Evolutionary conservation across 768 basidiomycete genomes (phyloP).

Genomic region (Lentinus brumalis): DNA sequence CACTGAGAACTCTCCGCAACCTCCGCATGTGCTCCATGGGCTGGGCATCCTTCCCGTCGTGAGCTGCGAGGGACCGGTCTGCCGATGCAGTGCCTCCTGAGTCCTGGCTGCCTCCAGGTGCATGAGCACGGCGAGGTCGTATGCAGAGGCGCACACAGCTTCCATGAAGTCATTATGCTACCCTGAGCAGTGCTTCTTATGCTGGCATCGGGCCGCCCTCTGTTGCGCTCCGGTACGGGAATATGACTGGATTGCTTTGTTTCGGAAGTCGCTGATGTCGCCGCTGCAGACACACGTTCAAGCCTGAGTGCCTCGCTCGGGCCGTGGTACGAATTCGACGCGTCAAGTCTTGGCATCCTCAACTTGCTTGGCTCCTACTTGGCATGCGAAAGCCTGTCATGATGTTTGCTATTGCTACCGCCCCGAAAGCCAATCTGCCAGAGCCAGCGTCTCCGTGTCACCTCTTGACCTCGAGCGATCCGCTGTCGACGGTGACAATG

Average conservation of each 20-base stretch:
- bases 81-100: no score
- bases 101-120: no score
- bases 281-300: not conserved
- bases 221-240: not conserved
- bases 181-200: not conserved
- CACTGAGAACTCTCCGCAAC: no score
- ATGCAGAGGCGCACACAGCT: no score
- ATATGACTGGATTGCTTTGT: not conserved
- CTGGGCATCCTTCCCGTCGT: no score
- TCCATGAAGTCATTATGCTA: no score
- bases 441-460: not conserved
- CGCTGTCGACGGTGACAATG: not conserved
- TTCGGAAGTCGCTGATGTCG: not conserved
- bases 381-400: slow-evolving; percentile 10
- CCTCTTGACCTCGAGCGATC: not conserved
- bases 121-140: no score
- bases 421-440: slow-evolving; percentile 5
- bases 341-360: slow-evolving; percentile 5
- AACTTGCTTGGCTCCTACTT: slow-evolving; percentile 12
- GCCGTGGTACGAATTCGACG: not conserved
- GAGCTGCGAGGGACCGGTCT: no score
- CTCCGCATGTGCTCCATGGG: no score
- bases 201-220: not conserved
- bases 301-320: not conserved
- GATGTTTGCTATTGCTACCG: not conserved